Base-by-base conservation (phyloP, 2,329 filamentous ascomycete genomes). In the Rhinocladiella mackenziei region DNA sequence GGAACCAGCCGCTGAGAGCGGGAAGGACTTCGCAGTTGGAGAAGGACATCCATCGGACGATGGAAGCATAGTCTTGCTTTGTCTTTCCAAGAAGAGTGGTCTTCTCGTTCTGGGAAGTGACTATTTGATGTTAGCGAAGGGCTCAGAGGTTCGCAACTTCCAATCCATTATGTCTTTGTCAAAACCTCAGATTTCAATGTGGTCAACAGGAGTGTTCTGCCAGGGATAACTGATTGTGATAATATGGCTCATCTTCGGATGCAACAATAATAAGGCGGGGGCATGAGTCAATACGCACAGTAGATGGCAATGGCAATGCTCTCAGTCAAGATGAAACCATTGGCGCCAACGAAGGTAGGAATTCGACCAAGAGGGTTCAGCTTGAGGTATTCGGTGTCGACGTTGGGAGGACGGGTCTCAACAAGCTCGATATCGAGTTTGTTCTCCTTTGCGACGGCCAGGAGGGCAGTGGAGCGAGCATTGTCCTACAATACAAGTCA, bases 101-200 rank as follows among this genome's bases (percentile, higher is more conserved):
- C 85, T 97, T 97, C 84, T 97, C 92, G 72, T 98, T 98, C 77
- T 98, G 92, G 61, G 92, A 97, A 63, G 92, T 89, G 68, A 98
- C 92, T 97, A 50, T 50, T 34, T 47, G 35, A 23, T 20, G 40
- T 54, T 34, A 56, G 48, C 17, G 34, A 39, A 23, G 17, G 6
- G 32, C 50, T 53, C 30, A 51, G 56, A 50, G 54, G 34, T 53
- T 51, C 47, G 48, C 18, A 18, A 10, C 18, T 20, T 14, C 28
- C 32, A 45, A 29, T 13, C 10, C 25, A 39, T 26, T n/a, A 29
- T 22, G 26, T 43, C 42, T 23, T 26, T 55, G 59, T 13, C 20
- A 26, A 41, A 51, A 67, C 67, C 71, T 89, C 83, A 88, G 83
- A 87, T 84, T 86, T 81, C 91, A 88, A 84, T 75, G 70, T 76